phyloP scores from a whole-genome alignment of 2,329 filamentous ascomycete species.

The Botryotinia globosa region DNA sequence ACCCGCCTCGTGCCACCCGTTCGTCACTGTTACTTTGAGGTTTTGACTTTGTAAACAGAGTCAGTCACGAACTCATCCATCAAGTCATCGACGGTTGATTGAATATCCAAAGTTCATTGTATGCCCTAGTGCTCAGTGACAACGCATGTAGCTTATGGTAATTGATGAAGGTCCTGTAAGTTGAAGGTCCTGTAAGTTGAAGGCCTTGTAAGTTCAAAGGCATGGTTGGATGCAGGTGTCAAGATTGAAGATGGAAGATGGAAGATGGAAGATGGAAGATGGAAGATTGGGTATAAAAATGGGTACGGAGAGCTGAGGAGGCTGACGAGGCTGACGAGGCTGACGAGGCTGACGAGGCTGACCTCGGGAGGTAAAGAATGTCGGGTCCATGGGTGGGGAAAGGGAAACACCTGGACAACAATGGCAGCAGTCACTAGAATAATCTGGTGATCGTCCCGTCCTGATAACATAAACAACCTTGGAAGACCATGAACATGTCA shows the following conservation, averaged over 20 bases:
- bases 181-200: neutral
- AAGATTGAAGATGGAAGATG: neutral
- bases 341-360: slow-evolving; percentile 19
- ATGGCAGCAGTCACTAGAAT: slow-evolving; percentile 3
- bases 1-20: neutral
- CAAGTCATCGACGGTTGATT: neutral
- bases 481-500: neutral
- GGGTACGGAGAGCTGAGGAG: neutral
- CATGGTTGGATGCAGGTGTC: neutral
- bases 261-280: neutral
- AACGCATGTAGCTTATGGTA: neutral
- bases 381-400: too few species aligned
- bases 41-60: neutral
- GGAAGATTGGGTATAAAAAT: neutral
- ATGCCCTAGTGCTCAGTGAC: neutral
- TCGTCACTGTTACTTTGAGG: neutral
- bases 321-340: slow-evolving; percentile 19
- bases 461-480: neutral
- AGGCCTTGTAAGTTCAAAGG: neutral
- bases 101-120: neutral
- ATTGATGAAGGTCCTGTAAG: neutral
- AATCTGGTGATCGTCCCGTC: neutral
- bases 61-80: neutral
- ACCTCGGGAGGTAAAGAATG: neutral
- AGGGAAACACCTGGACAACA: neutral